Evolutionary conservation across 768 basidiomycete species (phyloP).

Genomic region (Xerocomellus intermedius): DNA sequence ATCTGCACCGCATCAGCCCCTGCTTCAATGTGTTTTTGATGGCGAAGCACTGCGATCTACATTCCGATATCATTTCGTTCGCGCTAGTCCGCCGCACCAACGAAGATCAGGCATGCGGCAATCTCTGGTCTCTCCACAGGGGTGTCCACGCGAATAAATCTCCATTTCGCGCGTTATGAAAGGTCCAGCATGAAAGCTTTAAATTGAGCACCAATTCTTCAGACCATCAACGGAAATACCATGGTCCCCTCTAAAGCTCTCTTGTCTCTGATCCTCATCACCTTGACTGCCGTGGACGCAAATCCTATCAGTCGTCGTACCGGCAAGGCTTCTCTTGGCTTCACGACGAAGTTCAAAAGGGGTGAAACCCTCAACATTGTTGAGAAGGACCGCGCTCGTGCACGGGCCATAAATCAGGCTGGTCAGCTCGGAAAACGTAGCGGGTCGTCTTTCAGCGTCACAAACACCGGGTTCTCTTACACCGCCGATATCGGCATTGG

Average conservation of each 20-base stretch:
- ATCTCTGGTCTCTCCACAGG: too few relatives aligned
- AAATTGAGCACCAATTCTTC: too few relatives aligned
- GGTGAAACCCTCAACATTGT: conserved; percentile 10
- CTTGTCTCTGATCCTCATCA: neutral
- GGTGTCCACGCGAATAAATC: too few relatives aligned
- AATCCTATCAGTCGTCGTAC: neutral
- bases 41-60: too few relatives aligned
- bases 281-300: neutral
- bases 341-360: conserved; percentile 11
- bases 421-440: conserved; percentile 1
- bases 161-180: too few relatives aligned
- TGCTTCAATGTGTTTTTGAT: too few relatives aligned
- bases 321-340: conserved; percentile 4
- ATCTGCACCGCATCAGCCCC: too few relatives aligned
- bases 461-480: conserved; percentile 27
- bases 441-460: neutral
- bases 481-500: conserved; percentile 27
- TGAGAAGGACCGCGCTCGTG: conserved; percentile 13
- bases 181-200: too few relatives aligned
- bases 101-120: too few relatives aligned
- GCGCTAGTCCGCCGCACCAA: too few relatives aligned
- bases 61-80: too few relatives aligned
- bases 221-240: neutral
- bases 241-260: neutral
- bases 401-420: conserved; percentile 2